Conservation (phyloP, 202 grass and related monocot species). For the Carex arenaria region DNA sequence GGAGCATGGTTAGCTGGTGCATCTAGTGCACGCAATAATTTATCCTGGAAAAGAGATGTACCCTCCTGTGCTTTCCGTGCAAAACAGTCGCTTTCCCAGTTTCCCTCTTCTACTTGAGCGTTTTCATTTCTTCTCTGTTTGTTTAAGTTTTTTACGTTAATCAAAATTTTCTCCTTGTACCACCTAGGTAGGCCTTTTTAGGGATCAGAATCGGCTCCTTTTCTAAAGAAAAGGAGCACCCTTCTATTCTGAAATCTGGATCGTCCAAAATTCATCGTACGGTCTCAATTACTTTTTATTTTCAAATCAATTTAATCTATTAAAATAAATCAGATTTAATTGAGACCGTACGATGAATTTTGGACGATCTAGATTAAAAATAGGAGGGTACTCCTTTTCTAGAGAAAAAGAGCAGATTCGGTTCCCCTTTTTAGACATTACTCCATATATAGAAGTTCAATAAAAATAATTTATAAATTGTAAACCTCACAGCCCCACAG, state of each 20-base stretch:
- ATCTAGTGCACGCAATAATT: neutral
- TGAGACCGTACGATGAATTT: too few species aligned
- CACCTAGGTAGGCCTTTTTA: too few species aligned
- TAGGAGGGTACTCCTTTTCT: too few species aligned
- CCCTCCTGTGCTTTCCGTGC: conserved; percentile 15
- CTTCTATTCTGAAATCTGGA: too few species aligned
- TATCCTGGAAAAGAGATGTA: neutral
- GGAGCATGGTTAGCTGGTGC: neutral
- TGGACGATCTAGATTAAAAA: too few species aligned
- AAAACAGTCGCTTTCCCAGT: conserved; percentile 24
- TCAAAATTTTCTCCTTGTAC: neutral
- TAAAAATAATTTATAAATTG: conserved; percentile 11
- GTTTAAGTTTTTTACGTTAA: neutral
- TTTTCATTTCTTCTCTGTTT: neutral
- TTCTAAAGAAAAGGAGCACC: too few species aligned
- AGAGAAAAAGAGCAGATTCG: too few species aligned
- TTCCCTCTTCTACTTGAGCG: neutral
- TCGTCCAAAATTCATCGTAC: too few species aligned
- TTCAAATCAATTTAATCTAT: too few species aligned
- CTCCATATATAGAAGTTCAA: neutral
- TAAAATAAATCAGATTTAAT: too few species aligned
- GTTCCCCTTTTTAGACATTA: neutral
- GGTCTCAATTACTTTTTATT: too few species aligned
- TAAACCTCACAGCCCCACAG: conserved; percentile 11
- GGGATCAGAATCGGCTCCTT: too few species aligned